Conservation (phyloP, 2,329 filamentous ascomycete genomes). For the Seiridium cupressi region DNA sequence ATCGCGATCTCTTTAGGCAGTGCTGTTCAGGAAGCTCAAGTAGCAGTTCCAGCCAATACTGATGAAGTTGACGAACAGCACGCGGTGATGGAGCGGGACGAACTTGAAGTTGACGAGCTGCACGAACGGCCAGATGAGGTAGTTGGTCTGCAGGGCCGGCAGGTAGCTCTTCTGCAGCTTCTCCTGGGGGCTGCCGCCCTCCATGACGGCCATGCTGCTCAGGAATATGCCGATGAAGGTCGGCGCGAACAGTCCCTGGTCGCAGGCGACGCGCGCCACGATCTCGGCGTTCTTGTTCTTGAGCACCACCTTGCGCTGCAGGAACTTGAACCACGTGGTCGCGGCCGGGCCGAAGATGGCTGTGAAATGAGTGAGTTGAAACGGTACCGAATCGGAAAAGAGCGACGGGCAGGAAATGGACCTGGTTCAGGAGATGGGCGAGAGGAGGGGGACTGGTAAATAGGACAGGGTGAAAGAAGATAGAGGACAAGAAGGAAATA, state of each 20-base stretch:
- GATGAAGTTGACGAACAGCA: conserved; percentile 84
- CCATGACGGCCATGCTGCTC: conserved; percentile 78
- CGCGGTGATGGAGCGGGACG: conserved; percentile 77
- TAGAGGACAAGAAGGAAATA: conserved; percentile 15
- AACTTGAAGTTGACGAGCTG: conserved; percentile 87
- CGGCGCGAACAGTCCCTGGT: conserved; percentile 84
- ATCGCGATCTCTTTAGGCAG: neutral
- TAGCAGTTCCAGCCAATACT: conserved; percentile 67
- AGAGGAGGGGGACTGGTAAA: neutral
- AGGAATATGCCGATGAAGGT: conserved; percentile 80
- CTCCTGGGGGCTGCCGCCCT: conserved; percentile 59
- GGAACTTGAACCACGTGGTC: conserved; percentile 81
- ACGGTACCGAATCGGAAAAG: neutral
- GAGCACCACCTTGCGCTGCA: conserved; percentile 67
- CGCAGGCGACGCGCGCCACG: conserved; percentile 71
- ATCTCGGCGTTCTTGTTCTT: conserved; percentile 67
- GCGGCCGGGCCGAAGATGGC: conserved; percentile 85
- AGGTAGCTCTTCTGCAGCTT: conserved; percentile 72
- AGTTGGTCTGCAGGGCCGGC: conserved; percentile 76
- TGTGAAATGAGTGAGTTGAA: conserved; percentile 26
- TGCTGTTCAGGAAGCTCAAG: conserved; percentile 59
- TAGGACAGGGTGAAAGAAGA: neutral
- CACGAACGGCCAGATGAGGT: conserved; percentile 83
- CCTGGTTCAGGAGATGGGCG: neutral
- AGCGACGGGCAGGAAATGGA: neutral